Evolutionary conservation across 1,139 yeast genomes (phyloP), one percentile per base, ranked within the genome.

Genomic region (Diutina sp.): DNA sequence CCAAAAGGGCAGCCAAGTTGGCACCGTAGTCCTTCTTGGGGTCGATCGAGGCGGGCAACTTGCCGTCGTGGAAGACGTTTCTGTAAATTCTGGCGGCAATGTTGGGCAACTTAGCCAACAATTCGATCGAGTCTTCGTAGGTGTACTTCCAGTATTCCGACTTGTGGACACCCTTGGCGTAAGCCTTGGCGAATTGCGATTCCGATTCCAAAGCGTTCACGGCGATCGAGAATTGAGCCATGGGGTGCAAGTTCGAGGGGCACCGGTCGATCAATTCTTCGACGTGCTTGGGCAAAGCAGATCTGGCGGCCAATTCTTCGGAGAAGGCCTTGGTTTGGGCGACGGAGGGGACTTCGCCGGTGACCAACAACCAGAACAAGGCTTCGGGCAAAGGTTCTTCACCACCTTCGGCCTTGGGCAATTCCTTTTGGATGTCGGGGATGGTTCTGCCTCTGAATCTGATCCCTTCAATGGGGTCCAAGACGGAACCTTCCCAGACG

Each of bases 401-500:
- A 61, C 96, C 95, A 72, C 93, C 95, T 65, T 88, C 87, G 60
- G 87, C 96, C 77, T 86, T 87, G 77, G 99, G 99, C 69, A 93
- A 83, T 76, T 86, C 90, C 70, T 83, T 80, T 76, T 89, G 96
- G 71, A 91, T 83, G 68, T 93, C 98, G 64, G 98, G 97, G 67
- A 93, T 93, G 67, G 99, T 91, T 77, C 86, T 83, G 68, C 98
- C 98, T 79, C 98, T 90, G 85, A 93, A 93, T 72, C 97, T 86
- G 72, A 93, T 93, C 70, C 99, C 99, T 77, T 93, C 99, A 64
- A 87, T 87, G 65, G 99, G 95, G 76, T 93, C 99, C 72, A 93
- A 82, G 58, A 93, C 99, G 58, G 98, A 91, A 68, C 99, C 99
- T 81, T 93, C 98, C 98, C 98, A 93, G 60, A 93, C 97, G 66